Evolutionary conservation across 805 yeast species (phyloP), one percentile per base, ranked within the genome.

Genomic region (Wickerhamiella dianesei): DNA sequence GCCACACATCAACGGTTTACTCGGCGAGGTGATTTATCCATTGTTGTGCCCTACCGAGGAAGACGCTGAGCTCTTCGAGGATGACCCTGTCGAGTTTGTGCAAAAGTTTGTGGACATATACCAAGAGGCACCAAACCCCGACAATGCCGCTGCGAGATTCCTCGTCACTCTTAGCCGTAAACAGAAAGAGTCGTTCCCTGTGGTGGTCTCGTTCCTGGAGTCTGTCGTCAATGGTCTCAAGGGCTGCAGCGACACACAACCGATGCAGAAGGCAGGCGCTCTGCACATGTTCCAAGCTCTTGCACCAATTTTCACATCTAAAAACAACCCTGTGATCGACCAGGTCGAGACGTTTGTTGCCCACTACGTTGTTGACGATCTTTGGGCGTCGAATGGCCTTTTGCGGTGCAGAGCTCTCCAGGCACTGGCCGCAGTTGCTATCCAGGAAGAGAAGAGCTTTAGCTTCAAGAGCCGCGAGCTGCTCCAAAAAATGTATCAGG

Each of bases 31-130:
- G 47, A 71, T 89, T 8, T 81, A 74, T 63, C 95, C 95, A 2
- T 65, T 82, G 48, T 64, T 89, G 48, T 76, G 87, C 53, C 82
- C 92, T 1, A 70, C 74, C 5, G 79, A 78, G 46, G 77, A 73
- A 4, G 76, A 77, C 17, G 66, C 85, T 47, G 94, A 83, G 53
- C 64, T 75, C 3, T 88, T 83, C 65, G 94, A 86, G 51, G 77
- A 74, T 51, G 96, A 88, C 56, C 96, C 96, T 3, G 81, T 77
- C 47, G 96, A 87, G 60, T 92, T 85, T 61, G 77, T 89, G 47
- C 83, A 85, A 61, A 69, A 79, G 45, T 74, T 74, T 46, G 71
- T 86, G 56, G 86, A 80, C 60, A 65, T 53, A 22, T 70, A 73
- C 58, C 76, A 80, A 54, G 92, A 82, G 45, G 64, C 64, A 41